phyloP scores from a whole-genome alignment of 495 filamentous ascomycete species.

The Penicillium pancosmium region DNA sequence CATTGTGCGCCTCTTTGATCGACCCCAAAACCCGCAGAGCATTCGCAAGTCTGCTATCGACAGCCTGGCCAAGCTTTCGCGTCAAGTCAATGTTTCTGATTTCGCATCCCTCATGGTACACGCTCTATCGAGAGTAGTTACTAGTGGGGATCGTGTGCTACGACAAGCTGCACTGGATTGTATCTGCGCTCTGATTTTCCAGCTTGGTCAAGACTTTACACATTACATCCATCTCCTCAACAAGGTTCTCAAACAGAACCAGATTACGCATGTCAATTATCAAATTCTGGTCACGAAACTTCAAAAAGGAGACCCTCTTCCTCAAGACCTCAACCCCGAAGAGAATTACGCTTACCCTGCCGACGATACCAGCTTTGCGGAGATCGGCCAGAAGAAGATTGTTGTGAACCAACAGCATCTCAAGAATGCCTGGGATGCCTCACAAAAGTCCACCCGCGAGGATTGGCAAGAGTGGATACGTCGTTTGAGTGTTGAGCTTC shows the following conservation, averaged over 20 bases:
- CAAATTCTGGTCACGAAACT: constrained; percentile 87
- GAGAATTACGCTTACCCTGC: constrained; percentile 76
- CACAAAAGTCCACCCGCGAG: constrained; percentile 90
- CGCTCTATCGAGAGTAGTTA: constrained; percentile 78
- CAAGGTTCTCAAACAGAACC: constrained; percentile 66
- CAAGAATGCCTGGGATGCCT: constrained; percentile 96
- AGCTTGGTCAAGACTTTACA: constrained; percentile 91
- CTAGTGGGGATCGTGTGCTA: constrained; percentile 67
- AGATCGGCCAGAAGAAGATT: constrained; percentile 89
- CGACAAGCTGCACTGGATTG: constrained; percentile 91
- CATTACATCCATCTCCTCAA: constrained; percentile 91
- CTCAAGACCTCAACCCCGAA: constrained; percentile 90
- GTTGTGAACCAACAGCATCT: constrained; percentile 96
- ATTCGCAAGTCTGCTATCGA: constrained; percentile 90
- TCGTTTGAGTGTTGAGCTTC: constrained; percentile 89
- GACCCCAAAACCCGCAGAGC: constrained; percentile 70
- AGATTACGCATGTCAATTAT: constrained; percentile 84
- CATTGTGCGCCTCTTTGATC: constrained; percentile 91
- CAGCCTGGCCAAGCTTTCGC: constrained; percentile 89
- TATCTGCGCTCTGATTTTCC: constrained; percentile 91
- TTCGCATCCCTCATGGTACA: constrained; percentile 95
- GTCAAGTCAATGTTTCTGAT: constrained; percentile 96
- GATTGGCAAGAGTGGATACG: constrained; percentile 99
- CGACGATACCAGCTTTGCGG: constrained; percentile 77
- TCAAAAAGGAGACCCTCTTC: constrained; percentile 88